Evolutionary conservation across 495 filamentous ascomycete species (phyloP).

Genomic region (Clohesyomyces aquaticus): DNA sequence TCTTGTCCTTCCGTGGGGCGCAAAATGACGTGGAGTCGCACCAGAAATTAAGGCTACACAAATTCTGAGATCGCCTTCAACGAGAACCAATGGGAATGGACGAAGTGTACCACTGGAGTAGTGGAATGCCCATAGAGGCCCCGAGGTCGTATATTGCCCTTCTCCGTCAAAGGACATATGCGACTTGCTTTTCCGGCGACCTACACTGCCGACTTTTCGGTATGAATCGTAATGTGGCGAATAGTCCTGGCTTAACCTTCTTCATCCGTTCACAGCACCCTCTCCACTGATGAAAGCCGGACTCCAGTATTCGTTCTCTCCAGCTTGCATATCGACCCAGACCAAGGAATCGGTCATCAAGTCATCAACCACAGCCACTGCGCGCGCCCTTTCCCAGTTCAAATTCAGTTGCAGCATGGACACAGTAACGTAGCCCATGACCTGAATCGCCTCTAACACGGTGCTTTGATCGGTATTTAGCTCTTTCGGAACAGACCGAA

Average conservation of each 20-base stretch:
- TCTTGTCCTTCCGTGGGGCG: too few species aligned
- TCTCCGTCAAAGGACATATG: too few species aligned
- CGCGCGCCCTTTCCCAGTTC: slow-evolving; percentile 79
- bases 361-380: slow-evolving; percentile 88
- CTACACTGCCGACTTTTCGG: too few species aligned
- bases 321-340: slow-evolving; percentile 87
- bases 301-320: slow-evolving; percentile 95
- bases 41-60: too few species aligned
- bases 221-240: too few species aligned
- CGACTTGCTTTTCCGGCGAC: too few species aligned
- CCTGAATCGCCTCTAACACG: slow-evolving; percentile 83
- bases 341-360: slow-evolving; percentile 88
- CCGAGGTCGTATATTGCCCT: too few species aligned
- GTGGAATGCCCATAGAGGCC: too few species aligned
- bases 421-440: slow-evolving; percentile 85
- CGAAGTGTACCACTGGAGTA: too few species aligned
- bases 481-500: slow-evolving; percentile 93
- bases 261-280: slow-evolving; percentile 7
- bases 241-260: background rate
- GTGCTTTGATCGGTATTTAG: slow-evolving; percentile 92
- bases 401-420: slow-evolving; percentile 94
- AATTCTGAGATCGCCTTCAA: too few species aligned
- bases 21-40: too few species aligned
- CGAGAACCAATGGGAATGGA: too few species aligned
- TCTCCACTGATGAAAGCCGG: slow-evolving; percentile 63